Percentiles rank a stretch among this genome's conserved stretches.
phyloP scores from a whole-genome alignment of 352 stramenopile genomes.

The Pythium phragmiticola region DNA sequence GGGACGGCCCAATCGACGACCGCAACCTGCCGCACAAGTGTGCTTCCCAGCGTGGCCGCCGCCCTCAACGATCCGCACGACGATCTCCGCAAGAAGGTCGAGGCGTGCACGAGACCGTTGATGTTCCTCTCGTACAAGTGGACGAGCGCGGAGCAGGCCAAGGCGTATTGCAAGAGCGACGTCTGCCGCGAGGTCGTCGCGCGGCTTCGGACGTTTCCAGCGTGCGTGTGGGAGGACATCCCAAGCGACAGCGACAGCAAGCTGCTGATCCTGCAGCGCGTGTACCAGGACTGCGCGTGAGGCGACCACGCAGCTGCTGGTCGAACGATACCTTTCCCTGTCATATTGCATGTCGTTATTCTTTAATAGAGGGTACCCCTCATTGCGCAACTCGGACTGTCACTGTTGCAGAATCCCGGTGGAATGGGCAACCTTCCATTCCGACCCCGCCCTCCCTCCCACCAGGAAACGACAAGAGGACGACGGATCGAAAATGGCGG shows the following conservation, averaged over 20 bases:
- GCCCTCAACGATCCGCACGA: conserved; percentile 13
- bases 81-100: conserved; percentile 18
- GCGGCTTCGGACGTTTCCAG: conserved; percentile 32
- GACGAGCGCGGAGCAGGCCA: conserved; percentile 24
- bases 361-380: conserved; percentile 4
- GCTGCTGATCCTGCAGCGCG: conserved; percentile 42
- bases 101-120: conserved; percentile 32
- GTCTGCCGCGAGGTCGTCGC: conserved; percentile 31
- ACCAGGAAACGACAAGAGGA: neutral
- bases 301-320: neutral
- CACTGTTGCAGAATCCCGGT: conserved; percentile 2
- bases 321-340: neutral
- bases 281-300: conserved; percentile 39
- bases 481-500: conserved; percentile 46
- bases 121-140: conserved; percentile 42
- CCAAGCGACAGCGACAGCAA: conserved; percentile 35
- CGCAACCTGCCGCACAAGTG: conserved; percentile 1
- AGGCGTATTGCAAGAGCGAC: conserved; percentile 43
- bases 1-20: neutral
- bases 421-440: conserved; percentile 10
- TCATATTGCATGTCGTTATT: conserved; percentile 10
- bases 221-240: conserved; percentile 41
- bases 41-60: neutral
- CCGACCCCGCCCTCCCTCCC: neutral
- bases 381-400: neutral